Evolutionary conservation across 2,329 filamentous ascomycete genomes (phyloP).

Genomic region (Salinomyces thailandicus): DNA sequence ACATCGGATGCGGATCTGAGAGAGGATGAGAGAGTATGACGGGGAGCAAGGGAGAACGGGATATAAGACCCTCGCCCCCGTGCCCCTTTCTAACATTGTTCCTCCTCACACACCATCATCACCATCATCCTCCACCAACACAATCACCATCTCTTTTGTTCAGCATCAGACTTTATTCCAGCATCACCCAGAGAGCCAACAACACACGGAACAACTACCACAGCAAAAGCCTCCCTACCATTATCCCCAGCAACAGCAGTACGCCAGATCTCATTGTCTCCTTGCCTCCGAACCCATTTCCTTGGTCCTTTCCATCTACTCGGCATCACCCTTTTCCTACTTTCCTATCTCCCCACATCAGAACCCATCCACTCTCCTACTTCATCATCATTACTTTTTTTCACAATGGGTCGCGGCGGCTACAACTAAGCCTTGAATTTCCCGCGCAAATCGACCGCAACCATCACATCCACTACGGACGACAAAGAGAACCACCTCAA

Average conservation of each 20-base stretch:
- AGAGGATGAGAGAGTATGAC: background rate
- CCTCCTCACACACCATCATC: too few relatives aligned
- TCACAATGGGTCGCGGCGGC: conserved; percentile 30
- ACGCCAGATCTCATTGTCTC: conserved; percentile 7
- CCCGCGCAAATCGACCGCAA: background rate
- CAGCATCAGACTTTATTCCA: background rate
- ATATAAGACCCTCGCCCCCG: conserved; percentile 1
- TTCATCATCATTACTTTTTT: too few relatives aligned
- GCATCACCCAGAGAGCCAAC: background rate
- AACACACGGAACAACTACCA: conserved; percentile 1
- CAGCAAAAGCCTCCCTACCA: background rate
- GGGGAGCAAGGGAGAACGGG: background rate
- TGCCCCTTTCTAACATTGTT: background rate
- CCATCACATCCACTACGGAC: background rate
- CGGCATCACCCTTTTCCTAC: background rate
- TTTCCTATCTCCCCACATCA: background rate
- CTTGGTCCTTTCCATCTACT: background rate
- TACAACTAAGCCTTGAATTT: conserved; percentile 28
- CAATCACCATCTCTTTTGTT: background rate
- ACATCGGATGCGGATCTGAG: too few relatives aligned
- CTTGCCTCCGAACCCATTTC: background rate
- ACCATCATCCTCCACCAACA: conserved; percentile 3
- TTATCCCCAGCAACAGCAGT: conserved; percentile 1
- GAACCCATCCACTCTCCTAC: background rate
- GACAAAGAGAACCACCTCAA: conserved; percentile 4